phyloP scores from a whole-genome alignment of 2,329 filamentous ascomycete genomes.

The Tolypocladium tundrense region DNA sequence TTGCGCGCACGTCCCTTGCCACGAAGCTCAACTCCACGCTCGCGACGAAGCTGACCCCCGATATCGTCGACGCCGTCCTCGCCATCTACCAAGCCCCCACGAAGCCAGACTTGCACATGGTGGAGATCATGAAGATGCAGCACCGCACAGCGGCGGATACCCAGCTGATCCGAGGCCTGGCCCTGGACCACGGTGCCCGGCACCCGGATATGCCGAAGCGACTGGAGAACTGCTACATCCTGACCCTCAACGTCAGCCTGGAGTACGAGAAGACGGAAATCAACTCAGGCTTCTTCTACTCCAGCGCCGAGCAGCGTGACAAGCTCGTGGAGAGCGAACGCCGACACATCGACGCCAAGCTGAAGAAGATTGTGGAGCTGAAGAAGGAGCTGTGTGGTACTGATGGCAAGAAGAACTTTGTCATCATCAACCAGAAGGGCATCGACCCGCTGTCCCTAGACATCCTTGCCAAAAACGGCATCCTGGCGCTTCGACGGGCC shows the following conservation, averaged over 20 bases:
- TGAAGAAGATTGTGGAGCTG: slow-evolving; percentile 93
- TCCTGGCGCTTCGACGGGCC: slow-evolving; percentile 83
- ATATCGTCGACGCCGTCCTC: slow-evolving; percentile 92
- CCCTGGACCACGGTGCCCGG: slow-evolving; percentile 86
- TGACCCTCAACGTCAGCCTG: slow-evolving; percentile 90
- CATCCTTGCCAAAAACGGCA: slow-evolving; percentile 95
- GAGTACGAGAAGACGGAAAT: slow-evolving; percentile 99
- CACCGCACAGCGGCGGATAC: slow-evolving; percentile 94
- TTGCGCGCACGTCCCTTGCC: slow-evolving; percentile 86
- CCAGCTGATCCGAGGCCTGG: slow-evolving; percentile 86
- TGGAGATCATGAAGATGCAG: slow-evolving; percentile 99
- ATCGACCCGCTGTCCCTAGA: slow-evolving; percentile 95
- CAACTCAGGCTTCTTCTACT: slow-evolving; percentile 99
- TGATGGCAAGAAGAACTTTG: slow-evolving; percentile 90
- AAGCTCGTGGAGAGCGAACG: slow-evolving; percentile 98
- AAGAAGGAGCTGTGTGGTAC: slow-evolving; percentile 96
- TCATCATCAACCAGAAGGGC: slow-evolving; percentile 98
- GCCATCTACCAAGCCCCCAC: slow-evolving; percentile 81
- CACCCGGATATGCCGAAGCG: slow-evolving; percentile 98
- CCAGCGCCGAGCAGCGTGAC: slow-evolving; percentile 88
- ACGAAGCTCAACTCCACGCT: slow-evolving; percentile 89
- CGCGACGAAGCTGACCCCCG: slow-evolving; percentile 82
- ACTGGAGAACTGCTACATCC: slow-evolving; percentile 88
- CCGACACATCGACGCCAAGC: slow-evolving; percentile 88
- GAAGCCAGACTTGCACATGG: slow-evolving; percentile 97